These are phyloP conservation scores for Cryomyces antarcticus DNA, from an alignment of 495 filamentous ascomycete genomes.

Conservation along the genomic window DNA sequence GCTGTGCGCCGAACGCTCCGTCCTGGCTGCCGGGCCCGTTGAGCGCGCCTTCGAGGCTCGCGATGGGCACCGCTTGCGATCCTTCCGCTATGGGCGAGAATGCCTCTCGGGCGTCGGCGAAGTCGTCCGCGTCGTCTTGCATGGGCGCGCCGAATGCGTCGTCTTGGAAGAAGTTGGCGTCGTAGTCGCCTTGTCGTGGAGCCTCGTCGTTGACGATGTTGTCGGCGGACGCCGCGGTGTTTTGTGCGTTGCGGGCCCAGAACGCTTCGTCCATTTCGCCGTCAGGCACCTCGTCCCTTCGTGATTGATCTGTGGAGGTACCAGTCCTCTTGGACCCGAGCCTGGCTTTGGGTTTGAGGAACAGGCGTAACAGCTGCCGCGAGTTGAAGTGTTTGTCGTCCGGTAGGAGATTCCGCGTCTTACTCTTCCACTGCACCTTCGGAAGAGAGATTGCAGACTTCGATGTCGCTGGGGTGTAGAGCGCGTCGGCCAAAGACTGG, in stretches of 20 bases:
- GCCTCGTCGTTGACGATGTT: slow-evolving; percentile 31
- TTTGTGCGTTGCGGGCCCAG: slow-evolving; percentile 63
- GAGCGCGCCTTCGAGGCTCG: slow-evolving; percentile 18
- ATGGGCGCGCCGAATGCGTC: slow-evolving; percentile 63
- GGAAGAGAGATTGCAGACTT: slow-evolving; percentile 65
- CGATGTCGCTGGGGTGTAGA: slow-evolving; percentile 68
- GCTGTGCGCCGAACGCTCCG: slow-evolving; percentile 68
- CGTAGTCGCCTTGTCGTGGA: slow-evolving; percentile 47
- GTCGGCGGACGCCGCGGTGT: slow-evolving; percentile 6
- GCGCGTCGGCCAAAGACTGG: slow-evolving; percentile 46
- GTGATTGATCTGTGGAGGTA: slow-evolving; percentile 14
- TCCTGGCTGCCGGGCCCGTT: slow-evolving; percentile 15
- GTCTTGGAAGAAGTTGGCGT: slow-evolving; percentile 95
- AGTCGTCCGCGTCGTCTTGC: slow-evolving; percentile 67
- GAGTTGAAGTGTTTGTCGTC: slow-evolving; percentile 99
- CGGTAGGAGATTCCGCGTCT: slow-evolving; percentile 76
- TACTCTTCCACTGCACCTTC: slow-evolving; percentile 88
- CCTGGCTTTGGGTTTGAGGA: slow-evolving; percentile 81
- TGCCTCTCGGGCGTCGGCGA: slow-evolving; percentile 80
- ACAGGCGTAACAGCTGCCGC: slow-evolving; percentile 65
- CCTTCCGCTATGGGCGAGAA: slow-evolving; percentile 52
- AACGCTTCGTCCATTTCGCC: slow-evolving; percentile 85
- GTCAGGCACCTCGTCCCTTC: slow-evolving; percentile 33
- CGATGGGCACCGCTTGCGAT: slow-evolving; percentile 20
- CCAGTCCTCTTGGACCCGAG: slow-evolving; percentile 30